Evolutionary conservation across 2,329 filamentous ascomycete genomes (phyloP).

Genomic region (Apiospora saccharicola): DNA sequence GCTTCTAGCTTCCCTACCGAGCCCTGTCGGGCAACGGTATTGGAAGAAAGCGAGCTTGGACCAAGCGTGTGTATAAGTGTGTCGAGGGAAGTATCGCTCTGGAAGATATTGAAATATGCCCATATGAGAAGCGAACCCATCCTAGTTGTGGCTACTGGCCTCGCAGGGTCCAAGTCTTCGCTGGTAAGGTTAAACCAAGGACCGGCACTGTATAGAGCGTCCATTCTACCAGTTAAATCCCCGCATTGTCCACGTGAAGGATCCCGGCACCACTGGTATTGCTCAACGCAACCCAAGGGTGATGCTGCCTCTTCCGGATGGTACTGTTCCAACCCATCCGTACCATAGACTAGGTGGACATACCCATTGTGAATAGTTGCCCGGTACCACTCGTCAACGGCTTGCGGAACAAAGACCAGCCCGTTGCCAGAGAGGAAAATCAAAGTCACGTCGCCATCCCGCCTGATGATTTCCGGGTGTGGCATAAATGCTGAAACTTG

Average conservation of each 20-base stretch:
- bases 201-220: neutral
- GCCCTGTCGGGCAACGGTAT: neutral
- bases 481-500: no score
- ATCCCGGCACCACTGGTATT: conserved; percentile 20
- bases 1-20: neutral
- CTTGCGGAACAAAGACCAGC: no score
- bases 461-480: no score
- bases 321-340: no score
- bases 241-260: neutral
- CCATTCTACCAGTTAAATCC: neutral
- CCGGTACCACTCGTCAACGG: no score
- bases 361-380: no score
- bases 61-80: neutral
- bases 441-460: no score
- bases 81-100: neutral
- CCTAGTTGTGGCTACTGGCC: neutral
- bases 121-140: neutral
- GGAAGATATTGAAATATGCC: neutral
- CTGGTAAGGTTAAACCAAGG: neutral
- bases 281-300: conserved; percentile 9
- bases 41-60: neutral
- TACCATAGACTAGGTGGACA: no score
- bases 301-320: neutral
- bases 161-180: neutral
- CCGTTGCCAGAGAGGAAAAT: no score